phyloP scores from a whole-genome alignment of 805 yeast genomes.

The Priceomyces haplophilus region DNA sequence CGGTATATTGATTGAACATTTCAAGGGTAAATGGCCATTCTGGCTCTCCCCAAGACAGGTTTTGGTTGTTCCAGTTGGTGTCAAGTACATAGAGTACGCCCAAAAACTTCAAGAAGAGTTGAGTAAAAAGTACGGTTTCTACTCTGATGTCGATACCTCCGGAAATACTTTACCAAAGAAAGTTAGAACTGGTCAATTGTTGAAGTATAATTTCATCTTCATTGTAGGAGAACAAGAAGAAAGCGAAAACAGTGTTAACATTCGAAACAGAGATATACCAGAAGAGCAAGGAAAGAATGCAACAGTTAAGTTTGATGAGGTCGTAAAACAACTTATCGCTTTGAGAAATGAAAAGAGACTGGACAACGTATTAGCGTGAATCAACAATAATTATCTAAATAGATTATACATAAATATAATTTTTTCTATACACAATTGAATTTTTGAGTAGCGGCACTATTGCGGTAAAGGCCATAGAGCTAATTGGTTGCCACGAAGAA shows the following conservation, averaged over 20 bases:
- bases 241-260: constrained; percentile 75
- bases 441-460: background rate
- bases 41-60: constrained; percentile 99
- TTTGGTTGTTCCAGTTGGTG: constrained; percentile 95
- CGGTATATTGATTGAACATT: constrained; percentile 96
- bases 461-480: background rate
- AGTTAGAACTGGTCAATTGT: constrained; percentile 93
- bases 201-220: constrained; percentile 92
- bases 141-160: constrained; percentile 86
- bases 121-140: constrained; percentile 69
- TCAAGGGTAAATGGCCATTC: constrained; percentile 99
- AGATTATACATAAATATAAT: background rate
- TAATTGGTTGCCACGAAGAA: too few species aligned
- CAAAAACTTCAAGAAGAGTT: constrained; percentile 67
- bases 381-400: constrained; percentile 7
- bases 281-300: constrained; percentile 92
- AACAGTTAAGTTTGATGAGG: constrained; percentile 68
- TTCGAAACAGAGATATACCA: constrained; percentile 93
- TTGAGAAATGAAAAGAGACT: constrained; percentile 73
- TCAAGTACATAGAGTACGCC: constrained; percentile 88
- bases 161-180: constrained; percentile 98
- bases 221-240: constrained; percentile 96
- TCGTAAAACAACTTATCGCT: constrained; percentile 61
- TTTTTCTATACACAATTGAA: background rate
- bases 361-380: constrained; percentile 57